Evolutionary conservation across 2,329 filamentous ascomycete species (phyloP).

Genomic region (Zymoseptoria passerinii): DNA sequence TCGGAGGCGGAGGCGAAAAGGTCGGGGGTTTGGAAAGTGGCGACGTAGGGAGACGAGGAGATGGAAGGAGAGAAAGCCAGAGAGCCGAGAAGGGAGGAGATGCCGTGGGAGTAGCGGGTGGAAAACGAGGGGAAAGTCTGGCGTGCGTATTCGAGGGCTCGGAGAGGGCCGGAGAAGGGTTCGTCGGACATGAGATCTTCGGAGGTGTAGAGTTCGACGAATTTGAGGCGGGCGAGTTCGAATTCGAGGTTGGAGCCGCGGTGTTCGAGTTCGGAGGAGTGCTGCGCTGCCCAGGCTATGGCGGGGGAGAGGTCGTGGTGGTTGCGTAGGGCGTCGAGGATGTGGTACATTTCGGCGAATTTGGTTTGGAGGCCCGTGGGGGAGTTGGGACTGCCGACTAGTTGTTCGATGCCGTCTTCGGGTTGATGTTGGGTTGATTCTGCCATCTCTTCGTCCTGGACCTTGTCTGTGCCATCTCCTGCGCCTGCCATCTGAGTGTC

Average conservation of each 20-base stretch:
- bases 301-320: conserved; percentile 68
- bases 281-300: conserved; percentile 73
- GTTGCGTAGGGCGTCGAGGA: conserved; percentile 67
- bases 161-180: conserved; percentile 46
- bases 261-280: conserved; percentile 63
- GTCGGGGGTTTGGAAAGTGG: conserved; percentile 64
- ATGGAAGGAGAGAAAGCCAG: conserved; percentile 74
- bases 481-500: conserved; percentile 4
- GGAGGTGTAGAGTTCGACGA: conserved; percentile 74
- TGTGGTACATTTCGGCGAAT: conserved; percentile 85
- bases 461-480: conserved; percentile 6
- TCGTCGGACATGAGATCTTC: conserved; percentile 30
- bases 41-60: conserved; percentile 64
- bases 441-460: conserved; percentile 15
- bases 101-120: conserved; percentile 65
- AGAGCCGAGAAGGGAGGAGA: conserved; percentile 71
- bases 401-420: conserved; percentile 11
- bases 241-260: conserved; percentile 92
- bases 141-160: conserved; percentile 69
- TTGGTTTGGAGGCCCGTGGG: conserved; percentile 57
- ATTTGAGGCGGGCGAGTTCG: conserved; percentile 83
- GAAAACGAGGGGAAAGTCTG: conserved; percentile 67
- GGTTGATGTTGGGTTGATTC: neutral
- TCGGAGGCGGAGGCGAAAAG: conserved; percentile 75
- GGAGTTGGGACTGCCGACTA: conserved; percentile 9